phyloP scores from a whole-genome alignment of 2,329 filamentous ascomycete genomes.

The Verruconis gallopava region DNA sequence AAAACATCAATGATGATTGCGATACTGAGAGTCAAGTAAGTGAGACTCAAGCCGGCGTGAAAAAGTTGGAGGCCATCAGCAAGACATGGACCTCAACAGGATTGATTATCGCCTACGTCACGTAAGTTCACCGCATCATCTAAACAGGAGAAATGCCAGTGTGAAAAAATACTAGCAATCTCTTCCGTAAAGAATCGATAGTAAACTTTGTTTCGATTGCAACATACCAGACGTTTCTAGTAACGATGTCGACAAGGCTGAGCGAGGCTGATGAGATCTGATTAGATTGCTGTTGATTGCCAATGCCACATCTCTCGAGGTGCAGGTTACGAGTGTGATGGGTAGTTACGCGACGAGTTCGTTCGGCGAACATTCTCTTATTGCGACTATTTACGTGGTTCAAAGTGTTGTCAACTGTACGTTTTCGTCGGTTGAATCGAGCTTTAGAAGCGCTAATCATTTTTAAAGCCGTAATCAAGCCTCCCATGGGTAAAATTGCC shows the following conservation, averaged over 20 bases:
- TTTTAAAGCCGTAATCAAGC: constrained; percentile 41
- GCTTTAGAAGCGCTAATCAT: background rate
- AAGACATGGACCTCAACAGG: constrained; percentile 35
- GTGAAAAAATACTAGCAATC: constrained; percentile 2
- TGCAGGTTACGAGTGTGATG: constrained; percentile 48
- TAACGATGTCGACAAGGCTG: too few species aligned
- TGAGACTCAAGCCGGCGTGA: constrained; percentile 33
- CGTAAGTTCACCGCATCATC: constrained; percentile 14
- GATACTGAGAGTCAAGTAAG: background rate
- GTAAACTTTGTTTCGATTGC: too few species aligned
- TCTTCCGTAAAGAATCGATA: too few species aligned
- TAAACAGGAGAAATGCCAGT: background rate
- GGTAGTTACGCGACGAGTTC: constrained; percentile 53
- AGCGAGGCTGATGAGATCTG: constrained; percentile 15
- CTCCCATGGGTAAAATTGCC: constrained; percentile 48
- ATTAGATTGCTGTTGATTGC: constrained; percentile 41
- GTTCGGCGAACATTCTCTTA: constrained; percentile 50
- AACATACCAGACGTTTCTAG: too few species aligned
- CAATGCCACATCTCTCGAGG: constrained; percentile 53
- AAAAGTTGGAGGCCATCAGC: constrained; percentile 35
- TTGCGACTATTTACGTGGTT: constrained; percentile 51
- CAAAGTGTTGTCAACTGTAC: constrained; percentile 50
- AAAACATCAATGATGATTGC: background rate
- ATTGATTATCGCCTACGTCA: constrained; percentile 34
- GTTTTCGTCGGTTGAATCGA: constrained; percentile 10